Conservation (phyloP, 2,329 filamentous ascomycete species). For the Aspergillus ustus region DNA sequence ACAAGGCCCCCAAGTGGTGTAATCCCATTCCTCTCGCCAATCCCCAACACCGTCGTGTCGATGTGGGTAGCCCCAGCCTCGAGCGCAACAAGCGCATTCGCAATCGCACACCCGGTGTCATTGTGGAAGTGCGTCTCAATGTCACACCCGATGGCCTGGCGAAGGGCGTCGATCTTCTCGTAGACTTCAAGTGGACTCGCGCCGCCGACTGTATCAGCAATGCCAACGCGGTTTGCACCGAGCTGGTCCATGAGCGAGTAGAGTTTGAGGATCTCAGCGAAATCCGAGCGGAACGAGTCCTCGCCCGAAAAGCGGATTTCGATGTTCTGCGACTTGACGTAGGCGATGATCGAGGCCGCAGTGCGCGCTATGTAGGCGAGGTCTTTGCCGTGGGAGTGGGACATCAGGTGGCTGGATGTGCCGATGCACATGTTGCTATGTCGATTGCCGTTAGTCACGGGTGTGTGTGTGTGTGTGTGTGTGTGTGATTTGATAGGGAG, state of each 20-base stretch:
- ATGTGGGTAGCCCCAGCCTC: slow-evolving; percentile 76
- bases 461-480: background rate
- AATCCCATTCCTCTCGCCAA: slow-evolving; percentile 81
- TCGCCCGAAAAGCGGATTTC: slow-evolving; percentile 82
- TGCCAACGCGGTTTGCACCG: slow-evolving; percentile 83
- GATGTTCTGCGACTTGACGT: slow-evolving; percentile 80
- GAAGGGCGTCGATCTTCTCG: slow-evolving; percentile 80
- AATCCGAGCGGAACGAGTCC: slow-evolving; percentile 84
- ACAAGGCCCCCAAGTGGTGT: slow-evolving; percentile 62
- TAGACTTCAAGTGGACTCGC: slow-evolving; percentile 86
- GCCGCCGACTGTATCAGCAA: slow-evolving; percentile 89
- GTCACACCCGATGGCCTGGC: slow-evolving; percentile 75
- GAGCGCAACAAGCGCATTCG: slow-evolving; percentile 79
- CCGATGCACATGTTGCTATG: slow-evolving; percentile 77
- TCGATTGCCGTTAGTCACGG: background rate
- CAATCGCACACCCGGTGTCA: slow-evolving; percentile 87
- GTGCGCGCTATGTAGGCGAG: slow-evolving; percentile 85
- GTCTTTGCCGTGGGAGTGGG: slow-evolving; percentile 87
- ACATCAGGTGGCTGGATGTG: slow-evolving; percentile 78
- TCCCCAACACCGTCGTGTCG: slow-evolving; percentile 84
- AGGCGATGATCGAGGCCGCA: slow-evolving; percentile 84
- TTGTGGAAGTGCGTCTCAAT: slow-evolving; percentile 92
- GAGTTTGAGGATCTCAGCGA: slow-evolving; percentile 80
- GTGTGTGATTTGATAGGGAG: background rate
- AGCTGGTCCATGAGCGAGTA: slow-evolving; percentile 87